phyloP scores from a whole-genome alignment of 2,329 filamentous ascomycete species.

The Apiospora kogelbergensis region DNA sequence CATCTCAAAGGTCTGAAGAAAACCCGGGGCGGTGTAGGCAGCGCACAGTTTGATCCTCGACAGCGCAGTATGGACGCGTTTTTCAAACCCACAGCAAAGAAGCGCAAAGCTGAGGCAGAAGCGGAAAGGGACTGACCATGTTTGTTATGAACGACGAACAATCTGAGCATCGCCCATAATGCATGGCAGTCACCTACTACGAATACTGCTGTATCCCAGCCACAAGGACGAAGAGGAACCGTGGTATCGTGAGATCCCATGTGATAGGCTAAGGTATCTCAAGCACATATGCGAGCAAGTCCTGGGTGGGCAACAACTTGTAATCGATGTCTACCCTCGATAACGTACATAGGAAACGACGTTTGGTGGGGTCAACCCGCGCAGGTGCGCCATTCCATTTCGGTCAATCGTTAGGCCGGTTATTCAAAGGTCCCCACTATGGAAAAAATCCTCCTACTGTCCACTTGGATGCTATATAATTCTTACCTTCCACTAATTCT shows the following conservation, averaged over 20 bases:
- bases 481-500: neutral
- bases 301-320: too few relatives aligned
- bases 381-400: neutral
- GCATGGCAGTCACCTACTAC: neutral
- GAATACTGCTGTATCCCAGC: neutral
- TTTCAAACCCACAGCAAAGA: slow-evolving; percentile 56
- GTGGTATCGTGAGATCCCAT: neutral
- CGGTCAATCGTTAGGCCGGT: slow-evolving; percentile 1
- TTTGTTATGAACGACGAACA: neutral
- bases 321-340: too few relatives aligned
- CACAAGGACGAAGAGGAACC: neutral
- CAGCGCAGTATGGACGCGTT: slow-evolving; percentile 78
- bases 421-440: neutral
- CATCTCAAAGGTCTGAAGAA: slow-evolving; percentile 76
- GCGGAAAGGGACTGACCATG: slow-evolving; percentile 14
- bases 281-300: too few relatives aligned
- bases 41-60: slow-evolving; percentile 69
- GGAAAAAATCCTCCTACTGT: neutral
- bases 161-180: neutral
- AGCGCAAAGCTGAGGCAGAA: slow-evolving; percentile 40
- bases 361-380: neutral
- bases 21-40: slow-evolving; percentile 81
- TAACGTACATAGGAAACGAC: neutral
- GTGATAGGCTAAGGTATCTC: too few relatives aligned
- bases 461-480: neutral